Conservation (phyloP, 2,329 filamentous ascomycete species). For the Blastomyces gilchristii region DNA sequence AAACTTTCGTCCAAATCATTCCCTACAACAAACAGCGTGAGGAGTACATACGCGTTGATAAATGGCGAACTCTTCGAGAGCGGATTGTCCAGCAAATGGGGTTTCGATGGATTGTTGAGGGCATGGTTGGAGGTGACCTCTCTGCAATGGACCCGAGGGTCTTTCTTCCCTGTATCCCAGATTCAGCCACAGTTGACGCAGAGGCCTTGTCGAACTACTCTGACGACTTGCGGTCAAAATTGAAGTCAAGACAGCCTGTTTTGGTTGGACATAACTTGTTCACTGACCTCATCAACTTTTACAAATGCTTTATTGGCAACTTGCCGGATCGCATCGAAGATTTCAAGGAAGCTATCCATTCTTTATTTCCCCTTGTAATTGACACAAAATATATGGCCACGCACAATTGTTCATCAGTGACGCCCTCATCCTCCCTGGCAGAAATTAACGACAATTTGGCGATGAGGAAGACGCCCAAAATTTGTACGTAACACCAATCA, state of each 20-base stretch:
- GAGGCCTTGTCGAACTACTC: slow-evolving; percentile 20
- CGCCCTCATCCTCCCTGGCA: slow-evolving; percentile 32
- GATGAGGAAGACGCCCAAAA: slow-evolving; percentile 21
- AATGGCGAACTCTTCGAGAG: slow-evolving; percentile 20
- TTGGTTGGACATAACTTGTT: slow-evolving; percentile 56
- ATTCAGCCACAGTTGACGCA: slow-evolving; percentile 14
- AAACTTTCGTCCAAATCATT: slow-evolving; percentile 34
- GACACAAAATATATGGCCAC: slow-evolving; percentile 57
- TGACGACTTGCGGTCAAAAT: slow-evolving; percentile 27
- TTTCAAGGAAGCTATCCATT: slow-evolving; percentile 43
- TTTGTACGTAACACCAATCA: slow-evolving; percentile 20
- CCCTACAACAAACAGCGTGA: slow-evolving; percentile 30
- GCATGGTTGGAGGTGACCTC: slow-evolving; percentile 34
- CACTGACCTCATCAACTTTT: slow-evolving; percentile 53
- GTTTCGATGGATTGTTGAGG: slow-evolving; percentile 40
- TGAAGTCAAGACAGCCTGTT: slow-evolving; percentile 40
- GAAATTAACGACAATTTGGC: slow-evolving; percentile 23
- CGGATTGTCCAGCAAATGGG: slow-evolving; percentile 31
- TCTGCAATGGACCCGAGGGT: slow-evolving; percentile 27
- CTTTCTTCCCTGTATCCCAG: slow-evolving; percentile 21
- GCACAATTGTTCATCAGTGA: slow-evolving; percentile 42
- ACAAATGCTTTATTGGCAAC: slow-evolving; percentile 48
- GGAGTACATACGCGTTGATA: slow-evolving; percentile 22
- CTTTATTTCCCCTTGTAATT: slow-evolving; percentile 47
- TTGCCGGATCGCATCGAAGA: slow-evolving; percentile 47